Percentiles rank a stretch among this genome's conserved stretches.
phyloP scores from a whole-genome alignment of 805 yeast species.

The Hanseniaspora occidentalis region DNA sequence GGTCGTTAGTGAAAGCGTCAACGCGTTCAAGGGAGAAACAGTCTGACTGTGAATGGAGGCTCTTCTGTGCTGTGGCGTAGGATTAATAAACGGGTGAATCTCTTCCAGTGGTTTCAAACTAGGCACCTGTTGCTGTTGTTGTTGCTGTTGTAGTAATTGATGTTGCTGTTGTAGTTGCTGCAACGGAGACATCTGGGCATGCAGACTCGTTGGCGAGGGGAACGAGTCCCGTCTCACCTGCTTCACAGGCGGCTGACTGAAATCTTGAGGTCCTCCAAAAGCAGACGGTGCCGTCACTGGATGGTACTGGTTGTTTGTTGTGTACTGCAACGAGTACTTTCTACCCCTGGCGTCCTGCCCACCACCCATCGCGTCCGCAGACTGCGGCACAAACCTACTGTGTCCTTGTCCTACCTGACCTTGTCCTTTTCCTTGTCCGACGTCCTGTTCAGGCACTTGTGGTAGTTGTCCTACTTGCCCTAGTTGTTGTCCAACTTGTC shows the following conservation, averaged over 20 bases:
- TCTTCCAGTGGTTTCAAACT: conserved; percentile 35
- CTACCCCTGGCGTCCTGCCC: conserved; percentile 11
- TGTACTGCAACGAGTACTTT: conserved; percentile 17
- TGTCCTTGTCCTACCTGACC: no score
- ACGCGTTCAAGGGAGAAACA: conserved; percentile 69
- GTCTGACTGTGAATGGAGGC: conserved; percentile 52
- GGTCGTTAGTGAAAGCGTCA: conserved; percentile 64
- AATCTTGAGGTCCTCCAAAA: no score
- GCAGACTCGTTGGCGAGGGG: conserved; percentile 7
- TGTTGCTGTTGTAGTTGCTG: neutral
- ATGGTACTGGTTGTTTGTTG: no score
- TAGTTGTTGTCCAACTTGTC: no score
- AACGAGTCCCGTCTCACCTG: conserved; percentile 23
- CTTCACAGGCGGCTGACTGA: conserved; percentile 22
- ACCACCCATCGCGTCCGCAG: conserved; percentile 14
- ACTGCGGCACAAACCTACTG: conserved; percentile 23
- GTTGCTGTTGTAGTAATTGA: no score
- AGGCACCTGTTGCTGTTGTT: conserved; percentile 27
- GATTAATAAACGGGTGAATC: conserved; percentile 45
- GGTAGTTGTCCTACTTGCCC: no score
- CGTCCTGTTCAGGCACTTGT: no score
- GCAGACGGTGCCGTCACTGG: neutral
- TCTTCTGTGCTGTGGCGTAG: conserved; percentile 56
- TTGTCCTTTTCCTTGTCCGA: no score
- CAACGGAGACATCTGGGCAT: neutral